A percentile compares a stretch with the other conserved stretches of the same genome.
Evolutionary conservation across 108 stramenopile species (phyloP).

Genomic region (Conticribra weissflogii): DNA sequence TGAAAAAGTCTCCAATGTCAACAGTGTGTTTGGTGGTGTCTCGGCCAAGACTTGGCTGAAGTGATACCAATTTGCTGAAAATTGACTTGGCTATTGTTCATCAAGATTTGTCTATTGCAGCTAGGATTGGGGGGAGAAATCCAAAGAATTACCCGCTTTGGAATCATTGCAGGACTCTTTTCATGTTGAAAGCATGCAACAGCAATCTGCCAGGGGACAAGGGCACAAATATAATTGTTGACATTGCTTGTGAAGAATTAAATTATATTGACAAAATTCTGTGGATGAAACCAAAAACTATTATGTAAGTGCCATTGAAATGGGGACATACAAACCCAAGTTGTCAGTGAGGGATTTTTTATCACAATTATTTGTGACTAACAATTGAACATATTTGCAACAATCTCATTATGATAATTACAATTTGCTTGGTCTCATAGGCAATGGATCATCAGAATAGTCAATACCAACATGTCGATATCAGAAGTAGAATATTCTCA

Average conservation of each 20-base stretch:
- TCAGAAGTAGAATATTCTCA: conserved; percentile 83
- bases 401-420: conserved; percentile 1
- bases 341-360: no score
- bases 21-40: no score
- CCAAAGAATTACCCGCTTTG: conserved; percentile 99
- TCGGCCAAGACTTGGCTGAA: neutral
- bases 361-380: no score
- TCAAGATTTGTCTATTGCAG: conserved; percentile 74
- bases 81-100: conserved; percentile 40
- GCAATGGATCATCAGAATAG: conserved; percentile 84
- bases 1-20: no score
- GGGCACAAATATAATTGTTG: conserved; percentile 22
- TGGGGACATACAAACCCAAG: no score
- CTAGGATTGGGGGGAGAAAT: conserved; percentile 77
- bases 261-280: conserved; percentile 82
- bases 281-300: conserved; percentile 95
- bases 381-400: no score
- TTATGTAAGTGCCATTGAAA: conserved; percentile 60
- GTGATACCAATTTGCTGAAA: neutral
- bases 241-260: conserved; percentile 71
- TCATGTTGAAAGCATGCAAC: conserved; percentile 44
- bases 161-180: conserved; percentile 95
- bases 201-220: conserved; percentile 19
- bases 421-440: conserved; percentile 90
- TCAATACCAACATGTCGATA: conserved; percentile 61